Base-by-base conservation (phyloP, 116 monocot genomes). In the Trichopus zeylanicus region DNA sequence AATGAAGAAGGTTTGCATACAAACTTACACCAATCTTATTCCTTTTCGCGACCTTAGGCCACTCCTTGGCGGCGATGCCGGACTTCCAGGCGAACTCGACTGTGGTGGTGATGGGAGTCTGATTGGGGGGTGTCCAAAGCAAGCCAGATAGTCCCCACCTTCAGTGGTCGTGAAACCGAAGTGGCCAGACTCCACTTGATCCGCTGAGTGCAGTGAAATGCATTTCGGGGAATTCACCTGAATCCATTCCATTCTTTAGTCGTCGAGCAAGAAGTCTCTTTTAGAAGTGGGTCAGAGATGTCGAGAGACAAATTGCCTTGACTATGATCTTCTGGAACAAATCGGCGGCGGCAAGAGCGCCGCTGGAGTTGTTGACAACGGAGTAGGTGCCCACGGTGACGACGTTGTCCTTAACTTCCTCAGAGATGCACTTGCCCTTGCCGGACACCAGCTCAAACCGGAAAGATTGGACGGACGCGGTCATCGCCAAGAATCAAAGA, bases 11-110 rank as follows among this genome's bases (percentile, higher is more conserved):
- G 4, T 15, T 12, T 38, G 38, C 15, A 1, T 7, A 15, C 11
- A 12, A 38, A 7, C 82, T 73, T 65, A 86, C 85, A 64, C 81
- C 74, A 46, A 86, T 80, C 68, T 78, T 75, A 9, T 81, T 84
- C 46, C 87, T 92, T 73, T 92, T 92, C 56, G 81, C 92, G 24
- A 92, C 87, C 24, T 66, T 87, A 7, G 74, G 10, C 92, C 92
- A 92, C 56, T 84, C 84, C 55, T 73, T 92, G 5, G 7, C 39
- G 16, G 39, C 39, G 16, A 2, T 39, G 32, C 32, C 32, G 6
- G 32, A 33, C 32, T 8, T 33, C n/a, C 32, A 33, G 32, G 4
- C 8, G 32, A 33, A 33, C 8, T 33, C 32, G 32, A 33, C 32
- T 33, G 32, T 33, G 32, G 8, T 33, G 32, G 32, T 33, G 6